These are phyloP conservation scores for Citrus inodora DNA, from an alignment of 345 rosid species.

Conservation along the genomic window DNA sequence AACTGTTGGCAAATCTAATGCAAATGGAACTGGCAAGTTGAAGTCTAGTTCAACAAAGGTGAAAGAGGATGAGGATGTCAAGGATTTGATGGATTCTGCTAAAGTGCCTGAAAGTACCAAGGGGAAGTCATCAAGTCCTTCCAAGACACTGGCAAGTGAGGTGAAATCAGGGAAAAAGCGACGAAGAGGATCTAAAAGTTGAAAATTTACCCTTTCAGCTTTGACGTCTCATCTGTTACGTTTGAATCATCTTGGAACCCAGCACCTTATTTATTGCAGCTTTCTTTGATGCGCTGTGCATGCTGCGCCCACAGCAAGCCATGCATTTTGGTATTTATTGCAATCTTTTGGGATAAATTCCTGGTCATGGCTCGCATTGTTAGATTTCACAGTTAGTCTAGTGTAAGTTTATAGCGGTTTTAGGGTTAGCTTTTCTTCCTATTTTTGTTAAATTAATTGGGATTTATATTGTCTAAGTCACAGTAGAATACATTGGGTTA, in stretches of 20 bases:
- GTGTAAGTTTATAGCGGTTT: constrained; percentile 19
- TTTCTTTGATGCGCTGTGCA: background rate
- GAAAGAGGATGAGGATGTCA: constrained; percentile 35
- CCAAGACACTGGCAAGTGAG: constrained; percentile 51
- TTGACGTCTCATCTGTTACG: background rate
- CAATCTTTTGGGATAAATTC: background rate
- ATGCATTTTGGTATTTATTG: constrained; percentile 13
- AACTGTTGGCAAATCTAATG: constrained; percentile 37
- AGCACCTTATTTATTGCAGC: constrained; percentile 1
- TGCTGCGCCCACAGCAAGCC: constrained; percentile 15
- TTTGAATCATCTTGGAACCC: background rate
- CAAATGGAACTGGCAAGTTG: constrained; percentile 38
- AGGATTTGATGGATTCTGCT: constrained; percentile 49
- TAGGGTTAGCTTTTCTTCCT: constrained; percentile 21
- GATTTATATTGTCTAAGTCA: constrained; percentile 16
- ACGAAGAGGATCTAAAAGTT: constrained; percentile 38
- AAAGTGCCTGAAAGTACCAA: constrained; percentile 36
- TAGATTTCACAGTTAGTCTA: constrained; percentile 22
- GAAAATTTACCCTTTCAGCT: background rate
- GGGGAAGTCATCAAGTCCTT: constrained; percentile 36
- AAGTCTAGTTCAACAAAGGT: constrained; percentile 50
- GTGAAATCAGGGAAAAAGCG: constrained; percentile 58
- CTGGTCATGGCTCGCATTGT: constrained; percentile 13
- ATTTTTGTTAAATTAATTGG: constrained; percentile 19
- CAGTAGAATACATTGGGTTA: constrained; percentile 28